These are phyloP conservation scores for Phytopythium montanum DNA, from an alignment of 352 stramenopile species.

Conservation along the genomic window DNA sequence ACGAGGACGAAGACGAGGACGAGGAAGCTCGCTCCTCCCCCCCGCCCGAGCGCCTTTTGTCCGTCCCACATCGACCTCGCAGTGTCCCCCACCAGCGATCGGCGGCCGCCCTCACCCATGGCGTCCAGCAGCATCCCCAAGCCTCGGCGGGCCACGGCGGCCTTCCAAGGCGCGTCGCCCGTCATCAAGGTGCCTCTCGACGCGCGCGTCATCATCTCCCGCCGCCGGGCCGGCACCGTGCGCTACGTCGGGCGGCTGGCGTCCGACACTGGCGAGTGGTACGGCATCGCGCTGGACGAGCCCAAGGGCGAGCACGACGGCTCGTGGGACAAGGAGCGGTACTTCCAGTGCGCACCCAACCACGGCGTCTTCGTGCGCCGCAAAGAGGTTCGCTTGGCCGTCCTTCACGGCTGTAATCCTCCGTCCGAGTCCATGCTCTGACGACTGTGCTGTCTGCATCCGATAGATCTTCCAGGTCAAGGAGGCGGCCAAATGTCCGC, in stretches of 20 bases:
- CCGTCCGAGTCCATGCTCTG: not conserved
- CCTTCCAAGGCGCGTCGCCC: slow-evolving; percentile 20
- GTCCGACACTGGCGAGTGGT: slow-evolving; percentile 59
- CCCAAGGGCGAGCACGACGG: slow-evolving; percentile 57
- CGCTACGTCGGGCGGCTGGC: slow-evolving; percentile 59
- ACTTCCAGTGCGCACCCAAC: slow-evolving; percentile 47
- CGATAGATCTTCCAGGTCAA: slow-evolving; percentile 46
- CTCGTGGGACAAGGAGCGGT: slow-evolving; percentile 37
- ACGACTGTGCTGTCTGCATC: not conserved
- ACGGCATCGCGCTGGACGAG: slow-evolving; percentile 61
- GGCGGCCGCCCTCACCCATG: slow-evolving; percentile 12
- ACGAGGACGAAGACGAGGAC: too few relatives aligned
- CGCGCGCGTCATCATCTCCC: slow-evolving; percentile 53
- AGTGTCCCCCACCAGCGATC: too few relatives aligned
- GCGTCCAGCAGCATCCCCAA: slow-evolving; percentile 29
- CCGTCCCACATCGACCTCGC: too few relatives aligned
- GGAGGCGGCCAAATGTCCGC: slow-evolving; percentile 38
- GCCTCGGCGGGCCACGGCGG: slow-evolving; percentile 12
- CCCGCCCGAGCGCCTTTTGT: too few relatives aligned
- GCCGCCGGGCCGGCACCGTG: slow-evolving; percentile 46
- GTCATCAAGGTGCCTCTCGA: slow-evolving; percentile 48
- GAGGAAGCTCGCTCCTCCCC: too few relatives aligned
- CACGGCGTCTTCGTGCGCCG: slow-evolving; percentile 62
- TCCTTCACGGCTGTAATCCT: not conserved
- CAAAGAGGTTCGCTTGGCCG: slow-evolving; percentile 30